Evolutionary conservation across 2,329 filamentous ascomycete genomes (phyloP), one percentile per base, ranked within the genome.

Genomic region (Rhynchosporium graminicola): DNA sequence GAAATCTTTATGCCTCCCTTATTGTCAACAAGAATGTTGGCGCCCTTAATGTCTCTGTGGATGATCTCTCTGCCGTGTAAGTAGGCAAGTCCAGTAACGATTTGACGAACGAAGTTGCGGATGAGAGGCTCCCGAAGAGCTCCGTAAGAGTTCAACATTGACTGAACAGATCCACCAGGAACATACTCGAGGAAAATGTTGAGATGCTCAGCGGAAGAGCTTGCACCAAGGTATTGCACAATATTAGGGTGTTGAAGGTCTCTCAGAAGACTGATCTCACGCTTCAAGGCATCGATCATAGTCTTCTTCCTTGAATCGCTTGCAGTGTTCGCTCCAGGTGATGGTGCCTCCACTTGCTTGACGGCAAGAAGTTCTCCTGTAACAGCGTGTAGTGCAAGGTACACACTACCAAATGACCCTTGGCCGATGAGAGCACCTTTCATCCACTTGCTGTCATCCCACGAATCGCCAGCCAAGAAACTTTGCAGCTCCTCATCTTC

Each of bases 141-240:
- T 64, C 96, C 96, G 75, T 99, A 99, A 69, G 96, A 97, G 79
- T 97, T 95, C 68, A 99, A 88, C 93, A 99, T 98, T 9, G 92
- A 96, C 69, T 96, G 95, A 31, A 99, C 96, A 12, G 94, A 98
- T 51, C 95, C 95, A 77, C 95, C 95, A 15, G 95, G 91, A 38
- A 99, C 95, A 76, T 99, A 99, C 77, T 99, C 95, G 74, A 99
- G 87, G 87, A 99, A 99, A 89, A 99, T 99, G 80, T 99, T 99
- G 72, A 99, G 87, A 75, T 94, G 89, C 60, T 93, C 89, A 20
- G 91, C 87, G 65, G 96, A 95, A 8, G 92, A 94, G 72, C 93
- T 94, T 70, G 93, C 97, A 64, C 95, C 95, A 7, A 99, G 87
- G 74, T 99, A 99, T 75, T 97, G 95, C 75, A 99, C 95, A 74